phyloP scores from a whole-genome alignment of 495 filamentous ascomycete genomes.

The Penicillium soppii region DNA sequence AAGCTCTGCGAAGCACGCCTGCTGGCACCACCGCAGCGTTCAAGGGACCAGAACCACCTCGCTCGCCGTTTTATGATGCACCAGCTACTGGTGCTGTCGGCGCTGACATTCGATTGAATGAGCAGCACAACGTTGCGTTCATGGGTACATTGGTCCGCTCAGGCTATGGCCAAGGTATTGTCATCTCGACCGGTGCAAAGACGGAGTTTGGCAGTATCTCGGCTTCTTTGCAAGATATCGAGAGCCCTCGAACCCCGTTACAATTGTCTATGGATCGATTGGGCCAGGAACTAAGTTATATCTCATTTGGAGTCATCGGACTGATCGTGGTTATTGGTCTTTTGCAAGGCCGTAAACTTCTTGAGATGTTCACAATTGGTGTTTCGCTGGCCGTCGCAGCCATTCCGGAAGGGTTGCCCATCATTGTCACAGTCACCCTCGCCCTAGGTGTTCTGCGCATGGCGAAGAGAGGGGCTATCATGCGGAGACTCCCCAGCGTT shows the following conservation, averaged over 20 bases:
- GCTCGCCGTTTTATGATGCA: constrained; percentile 60
- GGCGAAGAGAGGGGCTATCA: constrained; percentile 90
- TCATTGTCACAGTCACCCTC: constrained; percentile 96
- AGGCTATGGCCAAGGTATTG: constrained; percentile 93
- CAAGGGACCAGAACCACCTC: constrained; percentile 40
- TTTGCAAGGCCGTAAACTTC: constrained; percentile 79
- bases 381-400: constrained; percentile 96
- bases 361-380: constrained; percentile 97
- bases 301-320: constrained; percentile 91
- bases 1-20: constrained; percentile 48
- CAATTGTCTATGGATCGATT: constrained; percentile 97
- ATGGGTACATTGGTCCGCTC: constrained; percentile 97
- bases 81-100: constrained; percentile 62
- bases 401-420: constrained; percentile 94
- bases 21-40: constrained; percentile 14
- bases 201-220: constrained; percentile 98
- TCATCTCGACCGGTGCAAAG: constrained; percentile 86
- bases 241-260: constrained; percentile 89
- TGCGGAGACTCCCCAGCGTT: constrained; percentile 91
- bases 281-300: constrained; percentile 89
- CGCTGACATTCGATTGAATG: constrained; percentile 61
- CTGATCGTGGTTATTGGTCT: constrained; percentile 88
- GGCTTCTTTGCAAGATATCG: constrained; percentile 85
- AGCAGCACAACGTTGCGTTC: constrained; percentile 86
- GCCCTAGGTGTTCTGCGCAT: constrained; percentile 93